These are phyloP conservation scores for Cylindrodendrum hubeiense DNA, from an alignment of 2,329 filamentous ascomycete species.

Conservation along the genomic window DNA sequence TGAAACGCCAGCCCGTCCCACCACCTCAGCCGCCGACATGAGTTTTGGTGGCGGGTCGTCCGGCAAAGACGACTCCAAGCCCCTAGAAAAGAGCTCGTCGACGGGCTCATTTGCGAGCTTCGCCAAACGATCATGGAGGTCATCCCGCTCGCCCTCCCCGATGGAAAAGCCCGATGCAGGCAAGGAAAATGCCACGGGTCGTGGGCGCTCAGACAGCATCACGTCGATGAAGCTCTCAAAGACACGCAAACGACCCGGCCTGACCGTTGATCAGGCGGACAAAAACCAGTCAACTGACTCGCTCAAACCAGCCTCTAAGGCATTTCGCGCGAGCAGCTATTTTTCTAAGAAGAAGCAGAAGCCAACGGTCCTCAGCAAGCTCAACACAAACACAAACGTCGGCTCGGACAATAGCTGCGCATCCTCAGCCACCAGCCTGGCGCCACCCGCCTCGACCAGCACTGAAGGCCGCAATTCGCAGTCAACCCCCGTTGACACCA, in stretches of 20 bases:
- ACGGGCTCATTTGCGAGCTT: conserved; percentile 63
- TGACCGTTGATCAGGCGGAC: conserved; percentile 43
- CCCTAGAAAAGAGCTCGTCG: conserved; percentile 52
- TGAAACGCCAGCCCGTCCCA: conserved; percentile 42
- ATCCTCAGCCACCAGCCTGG: conserved; percentile 61
- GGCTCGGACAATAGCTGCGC: conserved; percentile 59
- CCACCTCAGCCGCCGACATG: conserved; percentile 42
- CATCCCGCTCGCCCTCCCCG: conserved; percentile 64
- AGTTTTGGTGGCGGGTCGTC: conserved; percentile 32
- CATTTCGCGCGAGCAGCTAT: conserved; percentile 61
- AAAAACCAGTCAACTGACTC: conserved; percentile 49
- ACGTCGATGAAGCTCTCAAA: conserved; percentile 41
- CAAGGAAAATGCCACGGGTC: conserved; percentile 39
- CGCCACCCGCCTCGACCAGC: conserved; percentile 55
- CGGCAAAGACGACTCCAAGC: conserved; percentile 40
- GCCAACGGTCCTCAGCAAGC: conserved; percentile 55
- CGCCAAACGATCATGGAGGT: conserved; percentile 65
- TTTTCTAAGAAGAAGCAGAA: conserved; percentile 64
- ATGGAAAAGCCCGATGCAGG: conserved; percentile 45
- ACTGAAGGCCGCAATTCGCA: conserved; percentile 53
- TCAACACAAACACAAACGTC: conserved; percentile 46
- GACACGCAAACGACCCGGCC: conserved; percentile 45
- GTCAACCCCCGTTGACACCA: conserved; percentile 55
- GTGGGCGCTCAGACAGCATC: conserved; percentile 41
- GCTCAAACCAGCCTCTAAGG: conserved; percentile 51